Conservation (phyloP, 257 asterid genomes). For the Verbascum thapsus region DNA sequence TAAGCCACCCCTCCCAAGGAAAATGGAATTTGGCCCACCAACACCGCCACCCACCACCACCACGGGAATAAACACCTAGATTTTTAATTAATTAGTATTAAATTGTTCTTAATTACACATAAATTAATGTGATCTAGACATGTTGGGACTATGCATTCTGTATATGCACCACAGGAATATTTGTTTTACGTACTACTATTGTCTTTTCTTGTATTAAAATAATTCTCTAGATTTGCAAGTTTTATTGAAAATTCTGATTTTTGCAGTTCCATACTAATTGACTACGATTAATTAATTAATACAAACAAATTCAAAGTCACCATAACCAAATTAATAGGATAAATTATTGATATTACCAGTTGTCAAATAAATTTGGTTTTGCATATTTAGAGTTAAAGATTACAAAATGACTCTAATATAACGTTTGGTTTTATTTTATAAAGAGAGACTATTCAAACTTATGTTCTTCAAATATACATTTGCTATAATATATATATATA, state of each 20-base stretch:
- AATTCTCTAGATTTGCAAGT: constrained; percentile 35
- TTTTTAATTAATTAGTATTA: constrained; percentile 1
- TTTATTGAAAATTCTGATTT: constrained; percentile 14
- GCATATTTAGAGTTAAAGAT: too few species aligned
- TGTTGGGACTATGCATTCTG: constrained; percentile 43
- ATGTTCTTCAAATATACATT: too few species aligned
- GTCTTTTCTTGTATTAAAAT: constrained; percentile 17
- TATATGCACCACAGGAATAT: neutral
- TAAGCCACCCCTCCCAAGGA: constrained; percentile 46
- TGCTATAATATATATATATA: too few species aligned
- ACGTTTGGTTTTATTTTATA: neutral
- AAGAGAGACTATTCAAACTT: too few species aligned
- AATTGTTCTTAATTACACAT: neutral
- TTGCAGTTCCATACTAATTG: constrained; percentile 16
- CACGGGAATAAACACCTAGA: constrained; percentile 41
- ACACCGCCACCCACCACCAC: neutral
- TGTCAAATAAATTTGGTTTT: too few species aligned
- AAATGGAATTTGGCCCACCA: constrained; percentile 39
- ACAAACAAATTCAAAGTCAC: neutral
- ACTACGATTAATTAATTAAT: neutral
- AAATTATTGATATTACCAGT: constrained; percentile 4
- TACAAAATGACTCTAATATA: neutral
- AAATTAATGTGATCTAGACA: constrained; percentile 36
- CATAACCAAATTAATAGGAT: neutral
- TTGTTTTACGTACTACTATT: neutral